A percentile compares a stretch with the other conserved stretches of the same genome.
Conservation (phyloP, 78 protist genomes). For the Dictyostelium capitatum region DNA sequence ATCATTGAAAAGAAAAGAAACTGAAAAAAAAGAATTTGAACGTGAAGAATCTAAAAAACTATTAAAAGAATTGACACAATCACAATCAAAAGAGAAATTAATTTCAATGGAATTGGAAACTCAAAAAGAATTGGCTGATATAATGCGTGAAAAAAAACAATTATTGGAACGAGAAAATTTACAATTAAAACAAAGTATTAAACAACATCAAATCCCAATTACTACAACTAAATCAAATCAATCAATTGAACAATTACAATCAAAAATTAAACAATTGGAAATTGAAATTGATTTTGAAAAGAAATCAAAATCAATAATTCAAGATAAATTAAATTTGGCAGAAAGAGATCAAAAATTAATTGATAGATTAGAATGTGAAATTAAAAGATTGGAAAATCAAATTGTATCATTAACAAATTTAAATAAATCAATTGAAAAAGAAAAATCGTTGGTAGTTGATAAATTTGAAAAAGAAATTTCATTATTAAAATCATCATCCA, state of each 20-base stretch:
- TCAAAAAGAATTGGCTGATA: conserved; percentile 30
- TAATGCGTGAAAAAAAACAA: conserved; percentile 15
- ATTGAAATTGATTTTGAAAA: conserved; percentile 39
- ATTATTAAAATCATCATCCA: not conserved
- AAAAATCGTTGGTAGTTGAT: not conserved
- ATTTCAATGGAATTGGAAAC: conserved; percentile 36
- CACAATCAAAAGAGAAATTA: conserved; percentile 19
- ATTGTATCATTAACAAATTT: not conserved
- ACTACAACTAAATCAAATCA: not conserved
- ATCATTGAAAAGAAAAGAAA: conserved; percentile 33
- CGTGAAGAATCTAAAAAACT: conserved; percentile 33
- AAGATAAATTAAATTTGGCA: conserved; percentile 10
- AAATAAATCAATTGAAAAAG: not conserved
- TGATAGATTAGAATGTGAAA: conserved; percentile 28
- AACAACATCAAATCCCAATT: not conserved
- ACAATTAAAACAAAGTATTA: not conserved
- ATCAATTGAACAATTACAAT: conserved; percentile 8
- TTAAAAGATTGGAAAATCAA: conserved; percentile 14
- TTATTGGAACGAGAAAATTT: not conserved
- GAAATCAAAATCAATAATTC: conserved; percentile 10
- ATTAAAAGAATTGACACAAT: conserved; percentile 25
- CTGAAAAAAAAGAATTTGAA: conserved; percentile 23
- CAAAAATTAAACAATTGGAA: conserved; percentile 17
- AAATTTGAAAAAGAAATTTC: conserved; percentile 9
- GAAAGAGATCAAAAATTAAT: conserved; percentile 30